These are phyloP conservation scores for Hypomontagnella submonticulosa DNA, from an alignment of 495 filamentous ascomycete genomes.

Conservation along the genomic window DNA sequence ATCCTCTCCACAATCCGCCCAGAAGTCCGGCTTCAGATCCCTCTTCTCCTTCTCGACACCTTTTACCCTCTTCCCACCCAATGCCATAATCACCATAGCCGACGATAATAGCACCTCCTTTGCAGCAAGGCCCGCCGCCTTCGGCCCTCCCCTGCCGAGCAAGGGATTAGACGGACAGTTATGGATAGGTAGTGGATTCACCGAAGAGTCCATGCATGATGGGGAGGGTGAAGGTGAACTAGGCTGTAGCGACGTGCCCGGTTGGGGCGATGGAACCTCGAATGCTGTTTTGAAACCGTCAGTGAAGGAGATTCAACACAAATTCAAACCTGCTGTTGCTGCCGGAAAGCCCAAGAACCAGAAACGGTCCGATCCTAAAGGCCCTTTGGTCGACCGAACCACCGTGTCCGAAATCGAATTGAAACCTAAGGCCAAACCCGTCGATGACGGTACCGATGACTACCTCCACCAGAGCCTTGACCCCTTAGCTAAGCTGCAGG, in stretches of 20 bases:
- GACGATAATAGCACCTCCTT: slow-evolving; percentile 99
- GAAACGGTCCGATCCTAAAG: slow-evolving; percentile 36
- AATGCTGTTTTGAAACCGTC: slow-evolving; percentile 43
- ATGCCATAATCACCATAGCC: slow-evolving; percentile 92
- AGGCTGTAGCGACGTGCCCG: slow-evolving; percentile 97
- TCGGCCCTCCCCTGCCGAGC: slow-evolving; percentile 81
- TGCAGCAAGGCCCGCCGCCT: slow-evolving; percentile 89
- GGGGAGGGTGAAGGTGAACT: slow-evolving; percentile 83
- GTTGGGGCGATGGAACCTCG: slow-evolving; percentile 74
- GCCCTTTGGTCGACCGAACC: slow-evolving; percentile 43
- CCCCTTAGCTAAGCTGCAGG: slow-evolving; percentile 47
- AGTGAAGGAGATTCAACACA: slow-evolving; percentile 45
- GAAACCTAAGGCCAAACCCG: slow-evolving; percentile 32
- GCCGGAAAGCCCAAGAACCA: slow-evolving; percentile 49
- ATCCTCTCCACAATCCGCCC: slow-evolving; percentile 37
- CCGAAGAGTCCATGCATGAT: slow-evolving; percentile 72
- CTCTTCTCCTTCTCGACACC: slow-evolving; percentile 63
- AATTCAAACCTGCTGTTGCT: slow-evolving; percentile 45
- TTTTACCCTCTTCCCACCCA: slow-evolving; percentile 88
- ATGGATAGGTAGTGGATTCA: slow-evolving; percentile 91
- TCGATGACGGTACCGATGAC: slow-evolving; percentile 91
- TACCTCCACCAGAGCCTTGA: slow-evolving; percentile 78
- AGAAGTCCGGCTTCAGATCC: slow-evolving; percentile 51
- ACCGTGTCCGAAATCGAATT: slow-evolving; percentile 35
- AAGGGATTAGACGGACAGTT: slow-evolving; percentile 84